These are phyloP conservation scores for Hymenoscyphus linearis DNA, from an alignment of 2,329 filamentous ascomycete genomes.

Conservation along the genomic window DNA sequence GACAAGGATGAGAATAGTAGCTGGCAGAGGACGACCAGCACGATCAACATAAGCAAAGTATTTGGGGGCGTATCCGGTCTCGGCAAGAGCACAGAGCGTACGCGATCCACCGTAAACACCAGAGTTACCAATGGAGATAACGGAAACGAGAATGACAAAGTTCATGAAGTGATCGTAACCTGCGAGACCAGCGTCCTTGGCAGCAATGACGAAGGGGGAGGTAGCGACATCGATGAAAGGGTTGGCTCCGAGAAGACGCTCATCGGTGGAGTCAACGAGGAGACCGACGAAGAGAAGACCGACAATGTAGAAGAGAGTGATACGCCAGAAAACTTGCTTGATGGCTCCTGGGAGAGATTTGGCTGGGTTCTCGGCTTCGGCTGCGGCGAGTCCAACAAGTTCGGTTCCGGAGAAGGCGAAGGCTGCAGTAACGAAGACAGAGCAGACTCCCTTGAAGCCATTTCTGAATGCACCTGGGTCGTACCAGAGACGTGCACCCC, in stretches of 20 bases:
- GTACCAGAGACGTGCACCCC: conserved; percentile 65
- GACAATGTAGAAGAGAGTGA: conserved; percentile 47
- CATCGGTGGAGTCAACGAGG: conserved; percentile 54
- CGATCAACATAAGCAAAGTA: conserved; percentile 76
- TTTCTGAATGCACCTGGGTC: conserved; percentile 75
- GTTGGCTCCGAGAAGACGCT: conserved; percentile 52
- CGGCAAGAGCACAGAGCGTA: conserved; percentile 81
- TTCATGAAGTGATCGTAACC: conserved; percentile 86
- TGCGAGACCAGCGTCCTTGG: conserved; percentile 75
- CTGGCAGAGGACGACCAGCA: conserved; percentile 64
- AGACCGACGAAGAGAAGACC: conserved; percentile 5
- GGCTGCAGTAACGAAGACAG: conserved; percentile 69
- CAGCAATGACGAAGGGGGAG: conserved; percentile 90
- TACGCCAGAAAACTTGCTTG: conserved; percentile 92
- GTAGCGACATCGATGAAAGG: conserved; percentile 59
- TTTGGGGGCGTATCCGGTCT: conserved; percentile 74
- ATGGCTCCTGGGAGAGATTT: conserved; percentile 79
- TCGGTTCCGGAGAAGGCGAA: conserved; percentile 73
- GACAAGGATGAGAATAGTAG: conserved; percentile 45
- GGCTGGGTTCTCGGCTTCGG: conserved; percentile 68
- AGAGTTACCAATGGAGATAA: conserved; percentile 85
- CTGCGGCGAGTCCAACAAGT: conserved; percentile 68
- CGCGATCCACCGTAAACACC: conserved; percentile 86
- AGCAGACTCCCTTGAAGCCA: conserved; percentile 74
- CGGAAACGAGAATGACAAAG: conserved; percentile 81